Evolutionary conservation across 2,329 filamentous ascomycete genomes (phyloP).

Genomic region (Macrophomina phaseolina): DNA sequence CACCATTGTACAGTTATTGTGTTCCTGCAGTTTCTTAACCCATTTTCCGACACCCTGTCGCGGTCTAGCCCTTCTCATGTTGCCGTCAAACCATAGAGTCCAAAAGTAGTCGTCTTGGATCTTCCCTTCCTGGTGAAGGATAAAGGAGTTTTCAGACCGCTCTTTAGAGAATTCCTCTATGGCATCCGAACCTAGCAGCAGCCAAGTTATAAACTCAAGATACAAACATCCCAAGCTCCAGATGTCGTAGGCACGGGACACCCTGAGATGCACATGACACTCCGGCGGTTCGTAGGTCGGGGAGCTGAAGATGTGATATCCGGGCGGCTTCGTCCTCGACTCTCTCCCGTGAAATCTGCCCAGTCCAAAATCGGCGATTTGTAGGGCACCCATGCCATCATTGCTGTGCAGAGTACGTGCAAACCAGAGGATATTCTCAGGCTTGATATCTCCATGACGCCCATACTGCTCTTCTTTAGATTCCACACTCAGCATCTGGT

Average conservation of each 20-base stretch:
- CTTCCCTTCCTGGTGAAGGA: accelerated
- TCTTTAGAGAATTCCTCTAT: constrained; percentile 26
- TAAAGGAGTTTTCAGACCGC: background rate
- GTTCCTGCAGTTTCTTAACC: background rate
- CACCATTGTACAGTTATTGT: background rate
- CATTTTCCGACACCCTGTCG: background rate
- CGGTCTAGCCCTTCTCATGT: background rate
- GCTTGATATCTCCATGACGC: constrained; percentile 45
- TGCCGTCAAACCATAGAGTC: background rate
- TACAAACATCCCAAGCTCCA: constrained; percentile 41
- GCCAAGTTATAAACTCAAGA: constrained; percentile 38
- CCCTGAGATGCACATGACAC: constrained; percentile 34
- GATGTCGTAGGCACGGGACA: constrained; percentile 46
- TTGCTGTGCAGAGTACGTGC: background rate
- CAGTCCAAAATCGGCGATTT: constrained; percentile 45
- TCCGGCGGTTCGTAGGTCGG: constrained; percentile 51
- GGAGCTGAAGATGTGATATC: constrained; percentile 27
- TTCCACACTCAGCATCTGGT: background rate
- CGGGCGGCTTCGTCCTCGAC: constrained; percentile 37
- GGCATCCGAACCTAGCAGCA: constrained; percentile 30
- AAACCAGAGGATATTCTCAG: constrained; percentile 46
- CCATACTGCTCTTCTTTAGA: constrained; percentile 35
- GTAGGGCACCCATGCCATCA: constrained; percentile 31
- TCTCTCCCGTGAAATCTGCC: constrained; percentile 41
- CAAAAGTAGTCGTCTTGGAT: constrained; percentile 24